Evolutionary conservation across 2,329 filamentous ascomycete species (phyloP).

Genomic region (Lizonia empirigonia): DNA sequence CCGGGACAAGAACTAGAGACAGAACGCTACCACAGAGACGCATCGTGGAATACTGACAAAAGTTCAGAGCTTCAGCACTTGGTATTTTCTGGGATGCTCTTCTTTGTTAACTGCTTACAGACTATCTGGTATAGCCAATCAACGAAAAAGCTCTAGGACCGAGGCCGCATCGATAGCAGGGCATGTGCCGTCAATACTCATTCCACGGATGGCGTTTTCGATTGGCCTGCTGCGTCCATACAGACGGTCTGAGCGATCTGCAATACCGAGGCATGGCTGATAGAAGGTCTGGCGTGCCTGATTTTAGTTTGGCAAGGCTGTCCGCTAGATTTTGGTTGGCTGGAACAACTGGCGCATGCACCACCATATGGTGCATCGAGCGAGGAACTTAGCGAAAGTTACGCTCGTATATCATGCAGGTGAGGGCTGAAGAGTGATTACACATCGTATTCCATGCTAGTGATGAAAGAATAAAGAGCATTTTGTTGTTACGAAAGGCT

Average conservation of each 20-base stretch:
- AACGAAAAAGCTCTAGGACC: neutral
- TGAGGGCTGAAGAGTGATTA: too few species aligned
- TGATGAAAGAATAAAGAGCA: too few species aligned
- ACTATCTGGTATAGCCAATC: neutral
- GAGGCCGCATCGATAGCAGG: neutral
- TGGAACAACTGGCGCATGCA: neutral
- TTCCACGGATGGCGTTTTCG: neutral
- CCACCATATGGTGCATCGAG: too few species aligned
- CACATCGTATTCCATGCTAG: too few species aligned
- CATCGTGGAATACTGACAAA: neutral
- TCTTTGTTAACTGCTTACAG: neutral
- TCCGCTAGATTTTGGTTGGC: neutral
- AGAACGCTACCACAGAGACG: neutral
- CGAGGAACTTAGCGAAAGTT: too few species aligned
- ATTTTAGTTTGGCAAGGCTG: neutral
- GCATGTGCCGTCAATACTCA: constrained; percentile 8
- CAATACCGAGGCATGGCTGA: constrained; percentile 6
- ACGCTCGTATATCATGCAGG: too few species aligned
- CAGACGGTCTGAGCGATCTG: neutral
- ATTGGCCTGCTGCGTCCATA: neutral
- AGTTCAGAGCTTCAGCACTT: neutral
- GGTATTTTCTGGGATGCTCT: neutral
- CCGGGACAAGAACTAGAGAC: neutral
- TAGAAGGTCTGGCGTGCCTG: neutral
- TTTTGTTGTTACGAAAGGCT: neutral